Percentiles rank a stretch among this genome's conserved stretches.
These are phyloP conservation scores for Aspergillus terreus DNA, from an alignment of 2,329 filamentous ascomycete genomes.

Conservation along the genomic window DNA sequence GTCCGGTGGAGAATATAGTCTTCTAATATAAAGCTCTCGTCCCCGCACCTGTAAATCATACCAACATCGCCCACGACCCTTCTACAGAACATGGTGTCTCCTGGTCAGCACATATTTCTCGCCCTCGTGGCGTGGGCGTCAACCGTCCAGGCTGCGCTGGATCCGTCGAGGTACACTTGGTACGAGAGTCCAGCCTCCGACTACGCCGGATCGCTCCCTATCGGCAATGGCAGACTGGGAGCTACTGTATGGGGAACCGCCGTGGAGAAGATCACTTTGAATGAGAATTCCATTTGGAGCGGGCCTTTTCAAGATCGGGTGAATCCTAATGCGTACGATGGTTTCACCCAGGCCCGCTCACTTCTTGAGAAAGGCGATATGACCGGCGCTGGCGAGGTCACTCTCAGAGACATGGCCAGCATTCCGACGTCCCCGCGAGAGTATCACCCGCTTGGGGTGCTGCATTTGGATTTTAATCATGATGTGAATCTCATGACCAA, in stretches of 20 bases:
- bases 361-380: conserved; percentile 9
- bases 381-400: conserved; percentile 2
- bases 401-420: conserved; percentile 5
- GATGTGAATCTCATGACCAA: not conserved
- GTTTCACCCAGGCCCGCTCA: not conserved
- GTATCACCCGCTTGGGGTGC: conserved; percentile 10
- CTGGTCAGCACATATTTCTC: too few species aligned
- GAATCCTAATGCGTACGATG: conserved; percentile 5
- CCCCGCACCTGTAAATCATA: too few species aligned
- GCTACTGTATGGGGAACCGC: conserved; percentile 14
- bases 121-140: too few species aligned
- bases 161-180: conserved; percentile 2
- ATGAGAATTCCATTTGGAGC: conserved; percentile 20
- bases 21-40: too few species aligned
- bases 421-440: conserved; percentile 6
- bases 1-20: too few species aligned
- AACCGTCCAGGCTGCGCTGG: too few species aligned
- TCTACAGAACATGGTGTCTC: too few species aligned
- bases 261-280: conserved; percentile 14
- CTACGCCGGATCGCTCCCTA: conserved; percentile 15
- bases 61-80: too few species aligned
- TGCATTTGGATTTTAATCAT: conserved; percentile 10
- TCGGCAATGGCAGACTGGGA: conserved; percentile 18
- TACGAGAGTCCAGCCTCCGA: conserved; percentile 13
- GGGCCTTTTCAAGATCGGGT: conserved; percentile 15